phyloP scores from a whole-genome alignment of 208 protist species.

The Crithidia brevicula region DNA sequence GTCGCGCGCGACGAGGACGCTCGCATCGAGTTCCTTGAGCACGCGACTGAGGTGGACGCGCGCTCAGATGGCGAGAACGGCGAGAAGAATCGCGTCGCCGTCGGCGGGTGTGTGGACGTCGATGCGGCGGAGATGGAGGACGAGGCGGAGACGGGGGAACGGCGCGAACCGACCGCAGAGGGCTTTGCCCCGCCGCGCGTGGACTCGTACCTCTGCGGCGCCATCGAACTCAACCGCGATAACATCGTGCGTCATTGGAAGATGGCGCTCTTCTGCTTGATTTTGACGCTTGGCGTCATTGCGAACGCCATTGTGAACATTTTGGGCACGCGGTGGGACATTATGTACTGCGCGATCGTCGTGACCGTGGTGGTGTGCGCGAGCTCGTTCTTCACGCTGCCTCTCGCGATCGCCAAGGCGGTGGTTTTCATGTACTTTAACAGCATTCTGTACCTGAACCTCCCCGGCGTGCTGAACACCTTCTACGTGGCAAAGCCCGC shows the following conservation, averaged over 20 bases:
- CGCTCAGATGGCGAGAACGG: neutral
- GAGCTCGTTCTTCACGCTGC: slow-evolving; percentile 35
- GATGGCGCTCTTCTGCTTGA: slow-evolving; percentile 31
- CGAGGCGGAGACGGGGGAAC: neutral
- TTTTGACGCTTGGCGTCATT: slow-evolving; percentile 29
- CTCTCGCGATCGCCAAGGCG: slow-evolving; percentile 39
- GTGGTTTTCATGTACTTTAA: slow-evolving; percentile 38
- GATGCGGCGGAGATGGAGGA: slow-evolving; percentile 1
- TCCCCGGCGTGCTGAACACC: slow-evolving; percentile 49
- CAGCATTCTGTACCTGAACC: slow-evolving; percentile 46
- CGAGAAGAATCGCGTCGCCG: neutral
- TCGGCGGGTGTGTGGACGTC: neutral
- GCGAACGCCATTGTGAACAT: slow-evolving; percentile 27
- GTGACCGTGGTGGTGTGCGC: slow-evolving; percentile 19
- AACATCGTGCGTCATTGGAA: slow-evolving; percentile 13
- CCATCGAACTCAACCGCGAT: slow-evolving; percentile 26
- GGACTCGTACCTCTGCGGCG: slow-evolving; percentile 20
- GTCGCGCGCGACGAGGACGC: slow-evolving; percentile 46
- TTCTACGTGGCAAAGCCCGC: slow-evolving; percentile 48
- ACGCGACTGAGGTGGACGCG: neutral
- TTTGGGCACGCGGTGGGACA: slow-evolving; percentile 16
- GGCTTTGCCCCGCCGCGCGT: slow-evolving; percentile 19
- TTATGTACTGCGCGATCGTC: slow-evolving; percentile 19
- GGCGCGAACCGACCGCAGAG: neutral
- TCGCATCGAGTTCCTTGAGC: slow-evolving; percentile 19